Evolutionary conservation across 768 basidiomycete genomes (phyloP).

Genomic region (Suillus weaverae): DNA sequence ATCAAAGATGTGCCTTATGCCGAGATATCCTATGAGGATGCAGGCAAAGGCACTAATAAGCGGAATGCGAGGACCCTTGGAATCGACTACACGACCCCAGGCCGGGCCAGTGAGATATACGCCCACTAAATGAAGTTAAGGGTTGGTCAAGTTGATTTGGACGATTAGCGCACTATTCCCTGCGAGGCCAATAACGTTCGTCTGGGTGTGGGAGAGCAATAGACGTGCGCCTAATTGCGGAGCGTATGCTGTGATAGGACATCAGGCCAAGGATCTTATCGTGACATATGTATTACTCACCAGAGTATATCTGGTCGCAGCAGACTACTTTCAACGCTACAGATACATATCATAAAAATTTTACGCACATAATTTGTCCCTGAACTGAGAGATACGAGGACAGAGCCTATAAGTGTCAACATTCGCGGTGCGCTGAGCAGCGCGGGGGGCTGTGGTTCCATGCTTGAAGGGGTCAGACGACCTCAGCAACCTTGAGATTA

Average conservation of each 20-base stretch:
- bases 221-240: constrained; percentile 84
- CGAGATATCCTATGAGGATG: constrained; percentile 71
- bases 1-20: constrained; percentile 70
- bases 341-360: neutral
- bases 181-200: constrained; percentile 80
- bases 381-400: constrained; percentile 60
- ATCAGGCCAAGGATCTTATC: constrained; percentile 2
- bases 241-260: constrained; percentile 62
- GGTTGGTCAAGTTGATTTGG: neutral
- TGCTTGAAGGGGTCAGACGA: constrained; percentile 8
- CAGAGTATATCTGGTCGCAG: constrained; percentile 29
- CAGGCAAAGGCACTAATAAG: constrained; percentile 58
- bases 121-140: constrained; percentile 50
- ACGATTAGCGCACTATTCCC: constrained; percentile 57
- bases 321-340: neutral
- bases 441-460: constrained; percentile 24
- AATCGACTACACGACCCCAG: constrained; percentile 79
- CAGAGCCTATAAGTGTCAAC: constrained; percentile 52
- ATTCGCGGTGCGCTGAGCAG: constrained; percentile 43
- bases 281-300: constrained; percentile 13
- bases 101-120: constrained; percentile 75
- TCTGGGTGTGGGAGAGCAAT: constrained; percentile 72
- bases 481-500: neutral
- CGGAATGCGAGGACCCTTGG: constrained; percentile 66
- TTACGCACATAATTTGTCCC: constrained; percentile 75